These are phyloP conservation scores for Oryza meridionalis DNA, from an alignment of 176 grass and related monocot species.

Conservation along the genomic window DNA sequence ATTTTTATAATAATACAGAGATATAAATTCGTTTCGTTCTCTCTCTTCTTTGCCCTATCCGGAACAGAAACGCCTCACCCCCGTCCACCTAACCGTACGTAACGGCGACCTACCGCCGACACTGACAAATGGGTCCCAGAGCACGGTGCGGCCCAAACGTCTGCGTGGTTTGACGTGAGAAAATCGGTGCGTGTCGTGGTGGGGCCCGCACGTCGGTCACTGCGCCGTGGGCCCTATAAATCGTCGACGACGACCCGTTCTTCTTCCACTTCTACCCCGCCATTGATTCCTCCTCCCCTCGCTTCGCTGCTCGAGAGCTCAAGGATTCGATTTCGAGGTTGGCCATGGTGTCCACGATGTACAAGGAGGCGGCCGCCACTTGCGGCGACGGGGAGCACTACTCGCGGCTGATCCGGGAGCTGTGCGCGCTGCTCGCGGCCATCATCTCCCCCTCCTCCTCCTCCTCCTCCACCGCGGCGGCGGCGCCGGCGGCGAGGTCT, in stretches of 20 bases:
- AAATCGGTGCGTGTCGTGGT: no score
- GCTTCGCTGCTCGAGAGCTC: neutral
- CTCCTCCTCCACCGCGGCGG: neutral
- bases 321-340: neutral
- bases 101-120: fast-evolving
- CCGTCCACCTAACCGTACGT: neutral
- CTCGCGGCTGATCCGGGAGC: conserved; percentile 60
- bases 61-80: neutral
- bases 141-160: fast-evolving
- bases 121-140: neutral
- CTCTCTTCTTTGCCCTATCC: neutral
- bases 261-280: neutral
- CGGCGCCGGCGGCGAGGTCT: neutral
- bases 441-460: conserved; percentile 32
- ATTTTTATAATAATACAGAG: no score
- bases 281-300: neutral
- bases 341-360: neutral
- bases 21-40: neutral
- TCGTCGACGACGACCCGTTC: neutral
- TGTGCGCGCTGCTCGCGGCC: conserved; percentile 63
- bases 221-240: conserved; percentile 33
- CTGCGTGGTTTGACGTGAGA: neutral
- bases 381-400: conserved; percentile 40
- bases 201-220: neutral
- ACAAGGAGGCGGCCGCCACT: neutral